Evolutionary conservation across 495 filamentous ascomycete species (phyloP).

Genomic region (Platismatia glauca): DNA sequence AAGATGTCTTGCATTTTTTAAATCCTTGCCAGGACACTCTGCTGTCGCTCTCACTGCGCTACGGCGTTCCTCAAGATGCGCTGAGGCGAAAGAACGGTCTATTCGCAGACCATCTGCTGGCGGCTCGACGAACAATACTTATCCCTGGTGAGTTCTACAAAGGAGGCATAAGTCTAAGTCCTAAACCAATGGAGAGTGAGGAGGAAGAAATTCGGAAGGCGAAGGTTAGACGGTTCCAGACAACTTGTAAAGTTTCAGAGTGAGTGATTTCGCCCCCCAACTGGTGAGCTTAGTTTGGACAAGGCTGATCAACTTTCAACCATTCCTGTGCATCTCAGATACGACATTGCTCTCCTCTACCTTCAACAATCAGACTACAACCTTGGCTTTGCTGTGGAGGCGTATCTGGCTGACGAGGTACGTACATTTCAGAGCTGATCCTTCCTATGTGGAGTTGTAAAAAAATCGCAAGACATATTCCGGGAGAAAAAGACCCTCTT

Average conservation of each 20-base stretch:
- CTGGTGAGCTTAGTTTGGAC: not conserved
- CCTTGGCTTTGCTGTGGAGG: conserved; percentile 48
- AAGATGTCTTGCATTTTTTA: conserved; percentile 61
- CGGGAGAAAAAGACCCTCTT: too few species aligned
- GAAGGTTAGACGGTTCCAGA: conserved; percentile 62
- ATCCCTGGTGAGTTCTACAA: conserved; percentile 60
- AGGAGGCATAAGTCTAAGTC: conserved; percentile 53
- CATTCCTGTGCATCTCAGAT: conserved; percentile 35
- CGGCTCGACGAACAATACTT: conserved; percentile 53
- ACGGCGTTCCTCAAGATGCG: conserved; percentile 48
- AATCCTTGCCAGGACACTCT: conserved; percentile 53
- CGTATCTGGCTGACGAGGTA: conserved; percentile 57
- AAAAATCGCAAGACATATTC: too few species aligned
- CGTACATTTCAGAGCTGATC: too few species aligned
- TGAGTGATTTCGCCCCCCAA: conserved; percentile 26
- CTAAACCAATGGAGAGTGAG: conserved; percentile 56
- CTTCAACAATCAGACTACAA: conserved; percentile 57
- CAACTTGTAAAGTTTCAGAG: conserved; percentile 59
- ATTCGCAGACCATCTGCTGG: conserved; percentile 54
- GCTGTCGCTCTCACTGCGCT: conserved; percentile 55
- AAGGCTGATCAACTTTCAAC: conserved; percentile 13
- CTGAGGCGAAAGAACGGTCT: conserved; percentile 55
- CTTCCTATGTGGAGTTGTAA: too few species aligned
- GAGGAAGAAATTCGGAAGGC: conserved; percentile 57
- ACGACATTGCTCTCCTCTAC: conserved; percentile 64